Conservation (phyloP, 1,284 basidiomycete species). For the Cutaneotrichosporon spelunceum region DNA sequence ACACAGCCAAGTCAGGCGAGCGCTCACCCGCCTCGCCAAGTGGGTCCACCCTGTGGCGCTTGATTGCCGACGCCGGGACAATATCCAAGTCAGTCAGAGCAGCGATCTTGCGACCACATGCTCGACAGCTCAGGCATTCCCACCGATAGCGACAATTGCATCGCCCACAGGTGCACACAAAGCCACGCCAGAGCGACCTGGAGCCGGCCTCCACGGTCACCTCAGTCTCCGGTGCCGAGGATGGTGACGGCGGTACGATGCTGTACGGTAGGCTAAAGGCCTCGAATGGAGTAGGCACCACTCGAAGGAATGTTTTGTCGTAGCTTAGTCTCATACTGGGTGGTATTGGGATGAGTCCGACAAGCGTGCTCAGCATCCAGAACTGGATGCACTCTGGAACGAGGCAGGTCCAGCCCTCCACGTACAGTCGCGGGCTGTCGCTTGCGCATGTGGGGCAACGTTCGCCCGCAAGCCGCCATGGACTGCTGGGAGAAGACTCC, state of each 20-base stretch:
- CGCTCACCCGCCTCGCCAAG: slow-evolving; percentile 14
- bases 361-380: slow-evolving; percentile 34
- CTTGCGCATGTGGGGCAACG: slow-evolving; percentile 24
- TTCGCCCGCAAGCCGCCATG: slow-evolving; percentile 2
- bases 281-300: slow-evolving; percentile 15
- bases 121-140: slow-evolving; percentile 36
- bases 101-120: slow-evolving; percentile 14
- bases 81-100: slow-evolving; percentile 10
- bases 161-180: slow-evolving; percentile 11
- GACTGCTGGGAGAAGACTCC: background rate
- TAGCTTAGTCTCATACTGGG: slow-evolving; percentile 34
- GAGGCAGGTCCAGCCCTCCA: slow-evolving; percentile 42
- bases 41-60: background rate
- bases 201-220: slow-evolving; percentile 19
- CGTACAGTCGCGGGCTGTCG: slow-evolving; percentile 29
- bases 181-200: slow-evolving; percentile 35
- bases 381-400: slow-evolving; percentile 30
- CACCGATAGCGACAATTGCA: slow-evolving; percentile 43
- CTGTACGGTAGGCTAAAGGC: slow-evolving; percentile 26
- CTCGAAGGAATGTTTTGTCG: slow-evolving; percentile 25
- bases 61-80: slow-evolving; percentile 7
- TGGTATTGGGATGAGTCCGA: slow-evolving; percentile 33
- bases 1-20: background rate
- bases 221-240: slow-evolving; percentile 7
- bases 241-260: slow-evolving; percentile 30